These are phyloP conservation scores for Lentinula guzmanii DNA, from an alignment of 768 basidiomycete species.

Conservation along the genomic window DNA sequence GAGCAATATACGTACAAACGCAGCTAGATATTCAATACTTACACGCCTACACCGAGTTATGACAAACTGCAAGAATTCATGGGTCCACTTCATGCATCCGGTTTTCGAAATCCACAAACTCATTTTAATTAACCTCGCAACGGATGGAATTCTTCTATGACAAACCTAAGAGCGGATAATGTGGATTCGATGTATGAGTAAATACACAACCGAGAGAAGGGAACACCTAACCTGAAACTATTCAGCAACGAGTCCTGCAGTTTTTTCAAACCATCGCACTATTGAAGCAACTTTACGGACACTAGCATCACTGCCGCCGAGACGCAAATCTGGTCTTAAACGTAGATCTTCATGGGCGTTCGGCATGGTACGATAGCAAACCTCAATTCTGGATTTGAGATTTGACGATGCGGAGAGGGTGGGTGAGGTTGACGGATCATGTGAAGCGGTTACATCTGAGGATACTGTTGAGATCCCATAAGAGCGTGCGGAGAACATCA, in stretches of 20 bases:
- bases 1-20: neutral
- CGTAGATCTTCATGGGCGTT: conserved; percentile 50
- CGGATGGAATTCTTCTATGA: neutral
- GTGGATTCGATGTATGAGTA: neutral
- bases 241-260: conserved; percentile 47
- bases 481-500: conserved; percentile 10
- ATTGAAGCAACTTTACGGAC: conserved; percentile 63
- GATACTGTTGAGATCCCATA: neutral
- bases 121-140: too few relatives aligned
- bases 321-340: conserved; percentile 65
- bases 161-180: neutral
- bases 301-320: conserved; percentile 62
- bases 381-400: conserved; percentile 52
- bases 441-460: conserved; percentile 48
- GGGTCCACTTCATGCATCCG: neutral
- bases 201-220: neutral
- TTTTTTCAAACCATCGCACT: conserved; percentile 67
- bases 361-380: conserved; percentile 80
- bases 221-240: neutral
- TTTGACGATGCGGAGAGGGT: conserved; percentile 65
- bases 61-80: neutral
- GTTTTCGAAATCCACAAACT: neutral
- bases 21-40: neutral
- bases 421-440: conserved; percentile 37
- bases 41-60: neutral